Base-by-base conservation (phyloP, 2,329 filamentous ascomycete genomes). In the Arthrobotrys sphaeroides region DNA sequence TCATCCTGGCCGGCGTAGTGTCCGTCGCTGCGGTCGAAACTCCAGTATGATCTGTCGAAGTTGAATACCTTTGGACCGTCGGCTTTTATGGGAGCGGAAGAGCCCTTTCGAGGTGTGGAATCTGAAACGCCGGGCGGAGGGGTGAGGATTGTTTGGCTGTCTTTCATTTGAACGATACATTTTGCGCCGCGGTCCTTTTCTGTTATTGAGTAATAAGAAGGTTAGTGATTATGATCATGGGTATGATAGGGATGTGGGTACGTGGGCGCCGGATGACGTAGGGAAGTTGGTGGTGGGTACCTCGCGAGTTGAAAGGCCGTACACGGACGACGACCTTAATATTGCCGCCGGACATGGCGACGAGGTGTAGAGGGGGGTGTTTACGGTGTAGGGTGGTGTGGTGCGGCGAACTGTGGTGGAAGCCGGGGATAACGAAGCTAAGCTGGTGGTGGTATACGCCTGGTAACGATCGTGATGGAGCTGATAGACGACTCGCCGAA, bases 311-410 rank as follows among this genome's bases (percentile, higher is more conserved):
- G 85, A 99, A 99, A 59, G 95, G 95, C 82, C 95, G 89, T 80
- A 91, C 90, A 85, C 95, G 90, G 86, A 99, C 95, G 86, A 99
- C 95, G 85, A 99, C 95, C 90, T 99, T 99, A 84, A 99, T 99
- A 82, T 99, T 99, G 82, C 95, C 94, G 31, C 31, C 68, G 9
- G 74, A 74, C 74, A 73, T 74, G 53, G 68, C 33, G 64, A 36
- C 36, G 20, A n/a, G 53, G 20, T 53, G 16, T 40, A 18, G 51
- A 36, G 12, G 40, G 22, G 40, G 7, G 40, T 5, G 36, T 40
- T n/a, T 57, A 24, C 38, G 18, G 16, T 38, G n/a, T 61, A 20
- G 49, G 12, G 13, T 18, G 26, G 36, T 42, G 36, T 42, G 31
- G 28, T 67, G 38, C 36, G n/a, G n/a, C 3, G 9, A 24, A 20